Evolutionary conservation across 495 filamentous ascomycete genomes (phyloP), one percentile per base, ranked within the genome.

Genomic region (Mytilinidion resinicola): DNA sequence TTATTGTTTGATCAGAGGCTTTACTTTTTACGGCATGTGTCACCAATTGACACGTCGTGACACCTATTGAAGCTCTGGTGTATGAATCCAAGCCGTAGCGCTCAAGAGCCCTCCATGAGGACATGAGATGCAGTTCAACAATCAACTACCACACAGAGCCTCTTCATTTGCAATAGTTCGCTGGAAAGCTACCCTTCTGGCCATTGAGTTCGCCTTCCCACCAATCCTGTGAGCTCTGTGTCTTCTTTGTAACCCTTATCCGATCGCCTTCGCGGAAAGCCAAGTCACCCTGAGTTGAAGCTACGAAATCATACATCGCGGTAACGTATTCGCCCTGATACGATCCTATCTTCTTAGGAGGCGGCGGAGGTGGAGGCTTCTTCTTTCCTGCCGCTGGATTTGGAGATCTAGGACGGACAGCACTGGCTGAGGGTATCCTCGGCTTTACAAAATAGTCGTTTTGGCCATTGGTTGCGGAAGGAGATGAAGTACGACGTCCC

Each of bases 151-250:
- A 8, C 3, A 19, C 14, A 25, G 37, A 49, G 25, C 4, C 7
- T n/a, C 12, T 21, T 58, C 48, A 66, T 43, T 66, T 66, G 55
- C 59, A 61, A 48, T 97, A 97, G 70, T 97, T 97, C 4, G 91
- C 92, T 15, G 92, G 92, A 71, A 96, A 97, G 63, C 74, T 85
- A 9, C 92, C 92, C 67, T 78, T 79, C 20, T 73, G 69, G 3
- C 92, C 93, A 49, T 78, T 73, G 33, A 96, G 53, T 72, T 96
- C 91, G 15, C 92, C 92, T 55, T 90, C 84, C 92, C 92, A 97
- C 92, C 92, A 97, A 66, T 96, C 92, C 71, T 96, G 88, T 33
- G 82, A 85, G 54, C 87, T 93, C 17, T 81, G 82, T 1, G 92
- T 96, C 76, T 85, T 89, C 76, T 87, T 87, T 17, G 93, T 68